Base-by-base conservation (phyloP, 345 rosid genomes). In the Syzygium grande region DNA sequence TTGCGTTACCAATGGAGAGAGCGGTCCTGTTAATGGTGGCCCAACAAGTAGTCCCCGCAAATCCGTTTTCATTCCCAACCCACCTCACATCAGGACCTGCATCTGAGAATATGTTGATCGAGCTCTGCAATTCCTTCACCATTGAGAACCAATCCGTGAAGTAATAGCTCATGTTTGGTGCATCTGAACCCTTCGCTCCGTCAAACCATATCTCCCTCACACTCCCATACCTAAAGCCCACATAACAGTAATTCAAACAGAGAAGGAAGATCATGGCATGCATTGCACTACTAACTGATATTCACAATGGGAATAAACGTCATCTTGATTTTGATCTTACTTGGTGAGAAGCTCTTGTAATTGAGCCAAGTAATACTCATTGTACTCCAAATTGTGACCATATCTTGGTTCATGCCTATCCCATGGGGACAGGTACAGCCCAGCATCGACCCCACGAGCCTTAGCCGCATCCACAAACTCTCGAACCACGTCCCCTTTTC, bases 151-250 rank as follows among this genome's bases (percentile, higher is more conserved):
- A 95, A 19, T 94, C 98, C 4, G 86, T 29, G 88, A 95, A 95
- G 85, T 95, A 90, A 58, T 94, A 95, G 7, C 95, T 88, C 94
- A 94, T 94, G 87, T 95, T 95, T 27, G 92, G 92, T 6, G 93
- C 96, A 59, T 92, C 90, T 2, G 92, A 25, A 4, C 96, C 98
- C 86, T 95, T 95, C 4, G 94, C 93, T 80, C 98, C 98, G 85
- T 95, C 98, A 80, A 95, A 95, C 98, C 98, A 95, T 88, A 95
- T 95, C 92, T 95, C 98, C 61, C 89, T 90, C 55, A 93, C 91
- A 29, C 88, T 87, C n/a, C 93, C 95, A 61, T 95, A 94, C 79
- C 98, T 95, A 51, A 51, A 55, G 51, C 65, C 52, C 52, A 77
- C 10, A 4, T 49, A 73, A 38, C 7, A 65, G 13, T 55, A 54